Evolutionary conservation across 2,329 filamentous ascomycete species (phyloP).

Genomic region (Pseudocercospora fijiensis): DNA sequence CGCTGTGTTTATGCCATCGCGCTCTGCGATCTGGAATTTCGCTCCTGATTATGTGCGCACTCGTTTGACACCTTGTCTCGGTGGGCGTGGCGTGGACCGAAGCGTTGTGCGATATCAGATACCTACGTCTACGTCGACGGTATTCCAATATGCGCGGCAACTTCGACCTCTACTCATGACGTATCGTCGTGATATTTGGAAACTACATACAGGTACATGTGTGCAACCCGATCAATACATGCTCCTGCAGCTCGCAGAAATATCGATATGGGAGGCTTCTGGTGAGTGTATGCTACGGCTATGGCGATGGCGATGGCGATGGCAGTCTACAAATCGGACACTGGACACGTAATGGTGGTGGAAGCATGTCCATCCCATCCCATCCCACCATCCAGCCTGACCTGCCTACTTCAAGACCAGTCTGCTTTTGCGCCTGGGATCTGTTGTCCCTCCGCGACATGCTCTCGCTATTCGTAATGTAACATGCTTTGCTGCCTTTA

Average conservation of each 20-base stretch:
- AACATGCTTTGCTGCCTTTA: conserved; percentile 10
- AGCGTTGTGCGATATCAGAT: background rate
- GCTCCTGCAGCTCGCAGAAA: background rate
- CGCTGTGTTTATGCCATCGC: background rate
- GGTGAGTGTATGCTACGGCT: too few species aligned
- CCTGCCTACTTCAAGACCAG: background rate
- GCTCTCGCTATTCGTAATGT: conserved; percentile 7
- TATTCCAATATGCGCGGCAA: background rate
- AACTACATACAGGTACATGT: background rate
- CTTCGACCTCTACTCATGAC: background rate
- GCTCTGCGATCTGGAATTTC: background rate
- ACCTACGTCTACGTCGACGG: too few species aligned
- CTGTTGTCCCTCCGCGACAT: background rate
- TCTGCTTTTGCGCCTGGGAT: background rate
- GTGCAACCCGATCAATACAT: background rate
- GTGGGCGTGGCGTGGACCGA: background rate
- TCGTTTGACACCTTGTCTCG: background rate
- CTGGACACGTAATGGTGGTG: background rate
- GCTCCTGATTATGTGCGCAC: background rate
- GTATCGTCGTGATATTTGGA: background rate
- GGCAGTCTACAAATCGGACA: background rate
- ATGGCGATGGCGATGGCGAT: too few species aligned
- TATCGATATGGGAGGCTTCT: background rate
- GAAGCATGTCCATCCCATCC: conserved; percentile 2
- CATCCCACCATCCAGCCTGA: background rate